Base-by-base conservation (phyloP, 129 eudicot species). In the Cynara cardunculus region DNA sequence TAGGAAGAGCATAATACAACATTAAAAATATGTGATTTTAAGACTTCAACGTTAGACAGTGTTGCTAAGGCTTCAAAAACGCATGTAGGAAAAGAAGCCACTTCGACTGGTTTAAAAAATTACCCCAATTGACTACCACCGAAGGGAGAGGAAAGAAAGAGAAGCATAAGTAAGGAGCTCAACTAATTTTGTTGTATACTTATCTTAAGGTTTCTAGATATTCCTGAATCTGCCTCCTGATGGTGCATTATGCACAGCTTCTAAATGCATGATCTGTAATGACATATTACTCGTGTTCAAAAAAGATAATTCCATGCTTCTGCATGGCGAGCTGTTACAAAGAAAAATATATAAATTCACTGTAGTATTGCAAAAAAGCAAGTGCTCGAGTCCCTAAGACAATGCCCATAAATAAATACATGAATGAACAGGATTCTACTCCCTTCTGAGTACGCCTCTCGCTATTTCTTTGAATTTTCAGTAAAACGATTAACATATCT, bases 351-450 rank as follows among this genome's bases (percentile, higher is more conserved):
- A 27, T 67, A 28, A 69, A 68, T 25, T 44, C 49, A 27, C n/a
- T 26, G 25, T 78, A 78, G 19, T 78, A 25, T 69, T 70, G n/a
- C 71, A 25, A 64, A 71, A 71, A 72, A 34, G 30, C 22, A 80
- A 80, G 72, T 32, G 22, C 61, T 72, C 44, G n/a, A 34, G 8
- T 62, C 72, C 78, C 71, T 24, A 6, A 53, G 28, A 59, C 44
- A 25, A 80, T 71, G 72, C 44, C 64, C 41, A 80, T 41, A 12
- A 1, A 41, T 41, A 41, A 11, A 41, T 10, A 41, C 18, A 12
- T 11, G 53, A 41, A 41, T 18, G 21, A 56, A 14, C 65, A 56
- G 65, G 21, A 56, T 1, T 56, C 2, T 44, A 44, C 65, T 56
- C 65, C 65, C 65, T 56, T 56, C 24, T 4, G 24, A 56, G 21